Base-by-base conservation (phyloP, 495 filamentous ascomycete species). In the Polyplosphaeria fusca region DNA sequence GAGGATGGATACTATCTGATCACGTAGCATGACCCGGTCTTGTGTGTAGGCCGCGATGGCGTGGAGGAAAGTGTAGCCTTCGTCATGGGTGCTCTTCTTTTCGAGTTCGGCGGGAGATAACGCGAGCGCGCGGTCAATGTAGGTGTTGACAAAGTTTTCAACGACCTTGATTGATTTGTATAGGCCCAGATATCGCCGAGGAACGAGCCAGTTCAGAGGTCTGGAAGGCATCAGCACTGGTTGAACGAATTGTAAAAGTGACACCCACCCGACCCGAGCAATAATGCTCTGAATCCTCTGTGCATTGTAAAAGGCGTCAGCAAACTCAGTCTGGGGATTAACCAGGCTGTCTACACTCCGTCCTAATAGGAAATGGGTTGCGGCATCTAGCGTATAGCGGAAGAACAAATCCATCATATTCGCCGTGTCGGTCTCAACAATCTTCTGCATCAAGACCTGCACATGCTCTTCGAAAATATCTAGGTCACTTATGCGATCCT, bases 311-410 rank as follows among this genome's bases (percentile, higher is more conserved):
- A 84, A 84, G 0, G 77, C 77, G 32, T 73, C 39, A 0, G 75
- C 78, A 52, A 84, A 82, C 25, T 76, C 71, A 18, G 68, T 68
- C 46, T 72, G 71, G 1, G 77, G 77, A 43, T 82, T 75, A n/a
- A 68, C 63, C 27, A 81, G 49, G 44, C 77, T 82, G 45, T 80
- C 71, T 47, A 79, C 76, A 49, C 74, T 76, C 1, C 71, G 65
- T 7, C 81, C 81, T 1, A 84, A 69, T 3, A 84, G 68, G 55
- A 82, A 84, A 47, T 83, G 78, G 11, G 81, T 83, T 11, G 79
- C 79, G 18, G 79, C 76, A 52, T 84, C 81, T 0, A 84, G 71
- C 1, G 80, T 81, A 58, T 67, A 71, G 30, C 70, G 53, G 56
- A 71, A 82, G 50, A 82, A 75, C 27, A 83, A 67, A 48, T 82